A percentile compares a stretch with the other conserved stretches of the same genome.
Evolutionary conservation across 1,284 basidiomycete species (phyloP).

Genomic region (Boletellus sp.): DNA sequence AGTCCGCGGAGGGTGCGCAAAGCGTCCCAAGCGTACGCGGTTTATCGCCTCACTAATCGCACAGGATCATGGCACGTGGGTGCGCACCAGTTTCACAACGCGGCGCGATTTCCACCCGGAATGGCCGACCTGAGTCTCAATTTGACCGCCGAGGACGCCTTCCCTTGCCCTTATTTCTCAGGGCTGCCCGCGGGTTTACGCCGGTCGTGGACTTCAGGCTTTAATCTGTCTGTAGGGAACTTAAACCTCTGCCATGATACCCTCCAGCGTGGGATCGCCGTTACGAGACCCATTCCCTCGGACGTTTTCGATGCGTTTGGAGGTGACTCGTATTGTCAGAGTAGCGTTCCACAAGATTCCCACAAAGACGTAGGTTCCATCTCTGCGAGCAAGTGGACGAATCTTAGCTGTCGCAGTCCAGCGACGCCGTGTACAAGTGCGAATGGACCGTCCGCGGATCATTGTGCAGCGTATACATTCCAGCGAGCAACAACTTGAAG

Average conservation of each 20-base stretch:
- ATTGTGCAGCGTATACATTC: constrained; percentile 4
- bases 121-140: no score
- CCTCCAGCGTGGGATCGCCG: background rate
- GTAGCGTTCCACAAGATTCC: background rate
- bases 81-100: background rate
- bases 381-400: background rate
- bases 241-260: background rate
- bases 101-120: background rate
- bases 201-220: background rate
- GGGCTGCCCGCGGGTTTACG: no score
- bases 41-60: background rate
- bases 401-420: background rate
- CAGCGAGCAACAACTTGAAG: constrained; percentile 4
- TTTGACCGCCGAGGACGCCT: background rate
- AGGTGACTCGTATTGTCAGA: background rate
- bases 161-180: background rate
- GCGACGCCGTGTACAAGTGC: constrained; percentile 1
- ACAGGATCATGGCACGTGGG: background rate
- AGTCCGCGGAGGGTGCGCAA: constrained; percentile 8
- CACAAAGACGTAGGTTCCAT: constrained; percentile 2
- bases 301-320: background rate
- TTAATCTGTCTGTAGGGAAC: background rate
- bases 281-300: background rate
- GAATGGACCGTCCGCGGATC: constrained; percentile 10
- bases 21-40: background rate